These are phyloP conservation scores for Xylariaceae sp. DNA, from an alignment of 2,329 filamentous ascomycete species.

Conservation along the genomic window DNA sequence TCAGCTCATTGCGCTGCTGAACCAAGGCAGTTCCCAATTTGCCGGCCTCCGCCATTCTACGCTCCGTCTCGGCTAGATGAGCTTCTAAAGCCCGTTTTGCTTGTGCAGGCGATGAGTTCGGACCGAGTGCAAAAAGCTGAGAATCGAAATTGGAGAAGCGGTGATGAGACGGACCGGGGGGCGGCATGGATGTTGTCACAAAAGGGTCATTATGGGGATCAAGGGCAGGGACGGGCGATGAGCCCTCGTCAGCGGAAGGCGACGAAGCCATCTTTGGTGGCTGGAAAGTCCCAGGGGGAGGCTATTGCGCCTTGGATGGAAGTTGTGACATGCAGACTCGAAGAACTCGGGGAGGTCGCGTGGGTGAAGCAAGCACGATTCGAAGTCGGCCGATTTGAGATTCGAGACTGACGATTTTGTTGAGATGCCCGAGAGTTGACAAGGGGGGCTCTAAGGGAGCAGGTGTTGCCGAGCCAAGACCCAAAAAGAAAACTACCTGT, in stretches of 20 bases:
- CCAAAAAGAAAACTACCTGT: slow-evolving; percentile 23
- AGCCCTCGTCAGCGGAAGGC: slow-evolving; percentile 46
- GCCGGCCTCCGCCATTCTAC: slow-evolving; percentile 87
- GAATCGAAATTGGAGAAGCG: slow-evolving; percentile 84
- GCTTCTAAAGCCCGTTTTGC: slow-evolving; percentile 87
- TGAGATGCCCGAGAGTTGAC: slow-evolving; percentile 9
- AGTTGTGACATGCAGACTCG: slow-evolving; percentile 35
- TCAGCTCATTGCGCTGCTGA: slow-evolving; percentile 81
- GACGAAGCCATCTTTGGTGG: slow-evolving; percentile 46
- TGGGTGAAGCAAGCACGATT: slow-evolving; percentile 11
- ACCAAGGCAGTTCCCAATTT: slow-evolving; percentile 82
- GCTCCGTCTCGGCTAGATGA: slow-evolving; percentile 89
- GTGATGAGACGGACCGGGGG: slow-evolving; percentile 53
- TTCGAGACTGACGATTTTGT: slow-evolving; percentile 12
- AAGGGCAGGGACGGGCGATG: slow-evolving; percentile 37
- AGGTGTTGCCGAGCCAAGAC: slow-evolving; percentile 20
- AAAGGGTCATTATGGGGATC: slow-evolving; percentile 59
- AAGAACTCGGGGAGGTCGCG: slow-evolving; percentile 23
- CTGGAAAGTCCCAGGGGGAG: slow-evolving; percentile 34
- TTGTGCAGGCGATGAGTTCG: slow-evolving; percentile 78
- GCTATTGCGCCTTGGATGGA: slow-evolving; percentile 33
- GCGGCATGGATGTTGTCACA: slow-evolving; percentile 45
- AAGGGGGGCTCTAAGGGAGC: slow-evolving; percentile 3
- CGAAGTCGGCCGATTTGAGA: not conserved
- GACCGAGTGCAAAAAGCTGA: slow-evolving; percentile 75